Percentiles rank a stretch among this genome's conserved stretches.
Evolutionary conservation across 2,329 filamentous ascomycete genomes (phyloP).

Genomic region (Diaporthe nobilis): DNA sequence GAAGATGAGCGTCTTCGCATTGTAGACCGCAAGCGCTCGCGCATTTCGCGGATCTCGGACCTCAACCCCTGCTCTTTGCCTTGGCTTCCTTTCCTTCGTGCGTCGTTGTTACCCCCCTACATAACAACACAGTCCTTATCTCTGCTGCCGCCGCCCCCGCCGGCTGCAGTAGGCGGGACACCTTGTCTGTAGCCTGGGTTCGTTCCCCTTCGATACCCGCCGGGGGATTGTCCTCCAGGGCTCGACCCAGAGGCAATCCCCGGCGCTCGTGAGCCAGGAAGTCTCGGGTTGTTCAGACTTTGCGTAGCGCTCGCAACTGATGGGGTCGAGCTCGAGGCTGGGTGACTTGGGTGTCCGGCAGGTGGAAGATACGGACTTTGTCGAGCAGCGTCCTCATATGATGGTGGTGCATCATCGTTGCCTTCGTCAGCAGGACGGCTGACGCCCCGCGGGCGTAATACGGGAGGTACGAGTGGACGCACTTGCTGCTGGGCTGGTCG

Average conservation of each 20-base stretch:
- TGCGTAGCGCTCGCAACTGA: slow-evolving; percentile 42
- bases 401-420: slow-evolving; percentile 67
- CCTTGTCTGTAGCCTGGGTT: slow-evolving; percentile 44
- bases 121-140: slow-evolving; percentile 63
- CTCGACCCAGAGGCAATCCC: slow-evolving; percentile 41
- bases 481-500: slow-evolving; percentile 49
- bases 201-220: slow-evolving; percentile 4
- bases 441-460: slow-evolving; percentile 49
- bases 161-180: slow-evolving; percentile 46
- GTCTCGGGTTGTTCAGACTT: slow-evolving; percentile 41
- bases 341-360: slow-evolving; percentile 64
- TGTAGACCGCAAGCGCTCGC: neutral
- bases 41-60: slow-evolving; percentile 1
- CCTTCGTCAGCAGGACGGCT: slow-evolving; percentile 55
- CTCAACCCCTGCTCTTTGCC: neutral
- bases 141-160: slow-evolving; percentile 44
- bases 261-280: slow-evolving; percentile 43
- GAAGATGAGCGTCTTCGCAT: slow-evolving; percentile 9
- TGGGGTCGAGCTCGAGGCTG: slow-evolving; percentile 54
- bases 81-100: neutral
- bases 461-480: slow-evolving; percentile 63
- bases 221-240: neutral
- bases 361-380: slow-evolving; percentile 67
- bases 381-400: slow-evolving; percentile 70
- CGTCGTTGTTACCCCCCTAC: slow-evolving; percentile 50